These are phyloP conservation scores for Prototheca wickerhamii DNA, from an alignment of 163 green algal species.

Conservation along the genomic window DNA sequence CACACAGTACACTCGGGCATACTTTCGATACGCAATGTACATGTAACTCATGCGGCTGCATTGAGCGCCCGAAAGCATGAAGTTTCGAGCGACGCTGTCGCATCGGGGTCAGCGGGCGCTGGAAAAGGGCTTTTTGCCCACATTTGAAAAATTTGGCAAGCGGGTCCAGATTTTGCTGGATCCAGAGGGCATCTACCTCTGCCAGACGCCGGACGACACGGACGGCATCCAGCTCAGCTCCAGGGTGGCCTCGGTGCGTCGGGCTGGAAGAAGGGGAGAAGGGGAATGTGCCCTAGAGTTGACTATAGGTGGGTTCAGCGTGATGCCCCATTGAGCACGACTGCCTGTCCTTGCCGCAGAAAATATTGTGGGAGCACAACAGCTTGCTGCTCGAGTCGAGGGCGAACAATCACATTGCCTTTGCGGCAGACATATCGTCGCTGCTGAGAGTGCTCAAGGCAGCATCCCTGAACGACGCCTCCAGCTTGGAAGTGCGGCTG, in stretches of 20 bases:
- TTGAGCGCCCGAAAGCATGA: conserved; percentile 40
- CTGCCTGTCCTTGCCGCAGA: conserved; percentile 28
- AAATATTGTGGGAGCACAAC: conserved; percentile 49
- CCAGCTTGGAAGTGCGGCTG: conserved; percentile 46
- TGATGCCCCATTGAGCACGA: neutral
- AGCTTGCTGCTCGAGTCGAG: conserved; percentile 40
- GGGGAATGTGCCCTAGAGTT: neutral
- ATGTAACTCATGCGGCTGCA: no score
- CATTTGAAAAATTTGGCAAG: conserved; percentile 80
- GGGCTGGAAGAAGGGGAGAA: neutral
- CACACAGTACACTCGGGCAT: no score
- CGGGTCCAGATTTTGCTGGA: conserved; percentile 57
- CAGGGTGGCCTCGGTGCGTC: conserved; percentile 23
- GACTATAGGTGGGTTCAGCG: neutral
- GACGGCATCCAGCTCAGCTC: conserved; percentile 61
- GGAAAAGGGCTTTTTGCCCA: conserved; percentile 59
- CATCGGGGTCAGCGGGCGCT: conserved; percentile 40
- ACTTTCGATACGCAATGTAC: no score
- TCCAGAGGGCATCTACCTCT: conserved; percentile 50
- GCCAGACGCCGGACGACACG: conserved; percentile 58
- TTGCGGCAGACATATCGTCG: conserved; percentile 52
- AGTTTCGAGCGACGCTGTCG: conserved; percentile 51
- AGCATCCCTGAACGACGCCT: conserved; percentile 40
- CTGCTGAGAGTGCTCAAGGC: conserved; percentile 32
- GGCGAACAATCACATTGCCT: conserved; percentile 66